Percentiles rank a stretch among this genome's conserved stretches.
phyloP scores from a whole-genome alignment of 345 rosid species.

The Brassica incana region DNA sequence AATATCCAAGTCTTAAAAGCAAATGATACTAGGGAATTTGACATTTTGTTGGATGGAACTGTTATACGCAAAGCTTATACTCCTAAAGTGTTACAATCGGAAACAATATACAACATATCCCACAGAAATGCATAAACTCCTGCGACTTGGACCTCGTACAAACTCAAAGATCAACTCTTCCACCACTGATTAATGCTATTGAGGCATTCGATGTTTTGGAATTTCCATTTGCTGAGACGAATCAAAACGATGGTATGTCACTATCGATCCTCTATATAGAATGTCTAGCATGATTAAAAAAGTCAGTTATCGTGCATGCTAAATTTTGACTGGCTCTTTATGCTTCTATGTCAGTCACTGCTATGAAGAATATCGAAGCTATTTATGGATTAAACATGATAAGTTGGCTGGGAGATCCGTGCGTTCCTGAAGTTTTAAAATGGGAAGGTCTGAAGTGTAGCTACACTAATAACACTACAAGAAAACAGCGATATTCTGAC shows the following conservation, averaged over 20 bases:
- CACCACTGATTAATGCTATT: constrained; percentile 40
- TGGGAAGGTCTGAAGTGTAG: constrained; percentile 52
- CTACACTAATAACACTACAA: constrained; percentile 26
- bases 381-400: constrained; percentile 39
- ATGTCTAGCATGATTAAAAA: neutral
- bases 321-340: neutral
- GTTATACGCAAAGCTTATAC: neutral
- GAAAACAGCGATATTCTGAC: no score
- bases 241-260: constrained; percentile 36
- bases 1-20: neutral
- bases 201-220: constrained; percentile 30
- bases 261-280: neutral
- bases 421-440: constrained; percentile 20
- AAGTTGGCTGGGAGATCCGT: constrained; percentile 63
- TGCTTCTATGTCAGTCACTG: neutral
- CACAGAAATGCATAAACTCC: neutral
- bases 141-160: neutral
- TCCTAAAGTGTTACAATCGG: constrained; percentile 1
- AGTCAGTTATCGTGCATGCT: neutral
- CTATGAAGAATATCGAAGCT: constrained; percentile 33
- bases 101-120: constrained; percentile 6
- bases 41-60: neutral
- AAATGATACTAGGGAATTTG: constrained; percentile 13
- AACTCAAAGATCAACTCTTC: constrained; percentile 25
- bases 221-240: constrained; percentile 23